Evolutionary conservation across 2,329 filamentous ascomycete genomes (phyloP).

Genomic region (Fusarium xylarioides): DNA sequence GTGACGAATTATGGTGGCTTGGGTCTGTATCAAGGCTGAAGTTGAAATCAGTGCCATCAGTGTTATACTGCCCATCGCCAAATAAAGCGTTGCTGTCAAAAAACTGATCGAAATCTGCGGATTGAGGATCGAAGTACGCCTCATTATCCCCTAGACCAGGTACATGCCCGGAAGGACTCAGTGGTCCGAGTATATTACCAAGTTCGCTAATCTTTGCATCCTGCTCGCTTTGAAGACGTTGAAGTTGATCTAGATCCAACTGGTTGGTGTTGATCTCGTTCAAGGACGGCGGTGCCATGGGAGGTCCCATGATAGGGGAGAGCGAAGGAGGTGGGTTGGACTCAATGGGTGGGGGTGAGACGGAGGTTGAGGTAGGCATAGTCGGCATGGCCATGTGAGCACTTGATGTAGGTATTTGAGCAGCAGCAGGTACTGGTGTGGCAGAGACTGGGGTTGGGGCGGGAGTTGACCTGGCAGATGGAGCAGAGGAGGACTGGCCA

Average conservation of each 20-base stretch:
- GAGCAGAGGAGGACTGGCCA: conserved; percentile 47
- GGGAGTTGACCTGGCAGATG: conserved; percentile 36
- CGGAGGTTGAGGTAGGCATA: conserved; percentile 35
- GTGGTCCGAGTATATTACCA: conserved; percentile 76
- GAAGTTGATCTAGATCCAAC: conserved; percentile 80
- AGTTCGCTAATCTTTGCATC: conserved; percentile 79
- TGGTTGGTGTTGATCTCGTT: conserved; percentile 74
- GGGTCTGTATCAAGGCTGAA: conserved; percentile 57
- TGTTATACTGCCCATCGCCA: conserved; percentile 51
- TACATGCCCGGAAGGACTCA: conserved; percentile 82
- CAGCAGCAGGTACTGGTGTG: background rate
- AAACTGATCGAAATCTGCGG: conserved; percentile 62
- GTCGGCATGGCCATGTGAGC: conserved; percentile 30
- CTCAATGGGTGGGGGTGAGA: conserved; percentile 41
- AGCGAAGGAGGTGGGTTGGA: conserved; percentile 49
- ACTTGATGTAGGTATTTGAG: conserved; percentile 18
- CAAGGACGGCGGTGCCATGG: conserved; percentile 60
- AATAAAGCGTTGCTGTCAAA: conserved; percentile 56
- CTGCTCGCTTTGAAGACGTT: conserved; percentile 82
- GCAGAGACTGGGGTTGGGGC: conserved; percentile 20
- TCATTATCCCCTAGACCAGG: conserved; percentile 69
- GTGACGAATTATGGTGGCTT: conserved; percentile 44
- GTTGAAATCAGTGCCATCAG: conserved; percentile 60
- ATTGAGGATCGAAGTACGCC: conserved; percentile 48
- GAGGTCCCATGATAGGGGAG: conserved; percentile 60